phyloP scores from a whole-genome alignment of 768 basidiomycete species.

The Suillus placidus region DNA sequence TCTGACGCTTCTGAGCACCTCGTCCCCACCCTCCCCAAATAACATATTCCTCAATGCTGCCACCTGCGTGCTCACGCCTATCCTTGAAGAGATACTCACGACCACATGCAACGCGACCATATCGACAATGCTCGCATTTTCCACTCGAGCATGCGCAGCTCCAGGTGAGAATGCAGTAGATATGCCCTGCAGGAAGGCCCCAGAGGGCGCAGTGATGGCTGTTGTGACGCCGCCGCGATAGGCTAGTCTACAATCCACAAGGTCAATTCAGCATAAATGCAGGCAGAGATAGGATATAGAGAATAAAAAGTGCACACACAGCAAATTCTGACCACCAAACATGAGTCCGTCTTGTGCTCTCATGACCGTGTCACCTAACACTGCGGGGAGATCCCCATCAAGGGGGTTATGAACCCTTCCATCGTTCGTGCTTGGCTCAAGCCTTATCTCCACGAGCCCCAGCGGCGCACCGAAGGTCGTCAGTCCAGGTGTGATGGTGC shows the following conservation, averaged over 20 bases:
- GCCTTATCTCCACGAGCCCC: constrained; percentile 68
- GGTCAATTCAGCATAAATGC: neutral
- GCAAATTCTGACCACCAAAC: constrained; percentile 67
- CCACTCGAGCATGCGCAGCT: constrained; percentile 53
- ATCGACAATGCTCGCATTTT: constrained; percentile 61
- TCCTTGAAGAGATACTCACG: constrained; percentile 42
- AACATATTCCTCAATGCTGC: constrained; percentile 64
- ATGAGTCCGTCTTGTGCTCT: constrained; percentile 76
- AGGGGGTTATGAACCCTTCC: constrained; percentile 63
- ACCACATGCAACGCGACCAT: constrained; percentile 65
- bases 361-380: constrained; percentile 57
- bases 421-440: constrained; percentile 72
- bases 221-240: constrained; percentile 68
- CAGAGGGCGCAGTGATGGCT: constrained; percentile 54
- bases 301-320: constrained; percentile 48
- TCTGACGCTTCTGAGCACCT: constrained; percentile 20
- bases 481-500: constrained; percentile 68
- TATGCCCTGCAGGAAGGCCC: constrained; percentile 56
- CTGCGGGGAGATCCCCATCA: constrained; percentile 42
- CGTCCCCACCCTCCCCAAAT: constrained; percentile 52
- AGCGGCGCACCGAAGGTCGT: constrained; percentile 72
- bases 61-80: constrained; percentile 70
- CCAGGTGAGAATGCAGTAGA: constrained; percentile 66
- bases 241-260: constrained; percentile 49
- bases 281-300: neutral